Evolutionary conservation across 2,329 filamentous ascomycete species (phyloP).

Genomic region (Aspergillus sp.): DNA sequence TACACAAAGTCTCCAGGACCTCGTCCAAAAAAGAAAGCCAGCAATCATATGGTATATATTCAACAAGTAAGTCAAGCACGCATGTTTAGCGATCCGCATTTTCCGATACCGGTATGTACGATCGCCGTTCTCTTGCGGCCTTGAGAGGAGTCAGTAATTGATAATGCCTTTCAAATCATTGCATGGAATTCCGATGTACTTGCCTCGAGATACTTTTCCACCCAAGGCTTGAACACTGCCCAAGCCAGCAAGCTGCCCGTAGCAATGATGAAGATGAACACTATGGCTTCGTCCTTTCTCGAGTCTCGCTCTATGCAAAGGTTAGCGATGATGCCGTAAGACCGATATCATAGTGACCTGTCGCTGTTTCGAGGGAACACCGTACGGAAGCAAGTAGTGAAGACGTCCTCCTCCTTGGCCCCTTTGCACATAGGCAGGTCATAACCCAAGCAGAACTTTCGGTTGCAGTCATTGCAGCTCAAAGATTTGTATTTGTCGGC

Average conservation of each 20-base stretch:
- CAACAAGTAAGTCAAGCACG: neutral
- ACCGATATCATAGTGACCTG: too few relatives aligned
- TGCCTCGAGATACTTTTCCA: constrained; percentile 57
- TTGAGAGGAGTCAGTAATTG: constrained; percentile 20
- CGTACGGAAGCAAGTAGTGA: constrained; percentile 65
- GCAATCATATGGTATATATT: neutral
- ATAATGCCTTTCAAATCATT: neutral
- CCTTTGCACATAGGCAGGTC: constrained; percentile 61
- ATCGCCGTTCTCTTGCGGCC: constrained; percentile 48
- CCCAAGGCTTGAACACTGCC: constrained; percentile 60
- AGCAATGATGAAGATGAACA: constrained; percentile 65
- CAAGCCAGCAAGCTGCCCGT: constrained; percentile 61
- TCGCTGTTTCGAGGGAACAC: neutral
- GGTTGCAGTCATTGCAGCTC: constrained; percentile 66
- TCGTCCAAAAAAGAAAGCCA: neutral
- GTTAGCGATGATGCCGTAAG: constrained; percentile 25
- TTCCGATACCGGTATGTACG: constrained; percentile 52
- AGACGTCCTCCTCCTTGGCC: constrained; percentile 62
- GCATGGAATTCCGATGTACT: neutral
- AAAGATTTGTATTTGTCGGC: constrained; percentile 40
- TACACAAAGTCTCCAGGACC: neutral
- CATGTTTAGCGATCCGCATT: constrained; percentile 14
- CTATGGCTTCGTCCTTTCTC: constrained; percentile 65
- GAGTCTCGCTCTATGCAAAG: constrained; percentile 57
- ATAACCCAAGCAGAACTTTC: constrained; percentile 65